phyloP scores from a whole-genome alignment of 371 early-diverging fungal species.

The Haplosporangium sp. region DNA sequence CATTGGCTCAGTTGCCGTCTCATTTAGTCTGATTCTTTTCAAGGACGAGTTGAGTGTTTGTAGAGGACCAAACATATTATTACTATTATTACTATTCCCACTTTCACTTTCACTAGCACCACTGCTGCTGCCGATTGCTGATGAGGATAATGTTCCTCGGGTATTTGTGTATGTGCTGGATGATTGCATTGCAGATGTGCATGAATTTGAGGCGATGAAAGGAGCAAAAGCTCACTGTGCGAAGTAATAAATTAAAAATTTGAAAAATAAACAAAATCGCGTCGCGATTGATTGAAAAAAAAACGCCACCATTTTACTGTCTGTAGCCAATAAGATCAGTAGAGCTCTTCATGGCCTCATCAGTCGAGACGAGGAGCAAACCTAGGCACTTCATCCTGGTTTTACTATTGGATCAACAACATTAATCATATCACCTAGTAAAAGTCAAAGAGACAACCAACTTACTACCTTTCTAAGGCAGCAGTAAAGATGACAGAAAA shows the following conservation, averaged over 20 bases:
- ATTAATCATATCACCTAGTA: too few species aligned
- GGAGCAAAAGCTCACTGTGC: neutral
- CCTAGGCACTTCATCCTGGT: too few species aligned
- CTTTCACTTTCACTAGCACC: neutral
- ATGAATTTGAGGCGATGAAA: neutral
- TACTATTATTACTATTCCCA: neutral
- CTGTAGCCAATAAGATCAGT: neutral
- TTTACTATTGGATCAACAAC: too few species aligned
- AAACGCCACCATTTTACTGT: slow-evolving; percentile 20
- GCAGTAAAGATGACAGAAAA: too few species aligned
- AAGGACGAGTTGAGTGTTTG: slow-evolving; percentile 46
- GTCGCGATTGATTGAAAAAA: slow-evolving; percentile 9
- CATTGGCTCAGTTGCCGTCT: slow-evolving; percentile 4
- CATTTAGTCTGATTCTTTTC: slow-evolving; percentile 47
- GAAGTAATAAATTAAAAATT: neutral
- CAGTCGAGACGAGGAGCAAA: too few species aligned
- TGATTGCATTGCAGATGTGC: slow-evolving; percentile 1
- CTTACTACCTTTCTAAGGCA: too few species aligned
- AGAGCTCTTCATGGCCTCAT: too few species aligned
- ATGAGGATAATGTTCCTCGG: neutral
- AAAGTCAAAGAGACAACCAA: too few species aligned
- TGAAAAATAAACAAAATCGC: neutral
- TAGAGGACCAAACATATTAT: slow-evolving; percentile 14
- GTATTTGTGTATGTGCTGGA: neutral
- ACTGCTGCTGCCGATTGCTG: neutral